Evolutionary conservation across 2,329 filamentous ascomycete genomes (phyloP).

Genomic region (Chaetomiaceae sp.): DNA sequence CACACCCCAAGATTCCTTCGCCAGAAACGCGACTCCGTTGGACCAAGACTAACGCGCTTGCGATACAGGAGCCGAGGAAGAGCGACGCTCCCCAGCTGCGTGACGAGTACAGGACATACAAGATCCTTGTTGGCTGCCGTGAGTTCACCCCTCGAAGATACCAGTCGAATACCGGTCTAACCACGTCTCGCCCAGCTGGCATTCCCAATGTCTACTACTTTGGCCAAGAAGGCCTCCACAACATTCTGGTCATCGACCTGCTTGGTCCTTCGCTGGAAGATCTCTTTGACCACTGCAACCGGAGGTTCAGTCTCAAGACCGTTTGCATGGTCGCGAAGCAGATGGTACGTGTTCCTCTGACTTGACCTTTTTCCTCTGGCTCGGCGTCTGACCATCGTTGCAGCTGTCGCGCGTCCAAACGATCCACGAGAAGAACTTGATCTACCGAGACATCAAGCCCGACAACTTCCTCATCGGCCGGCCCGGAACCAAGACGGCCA

Average conservation of each 20-base stretch:
- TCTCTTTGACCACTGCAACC: slow-evolving; percentile 94
- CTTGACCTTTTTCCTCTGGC: background rate
- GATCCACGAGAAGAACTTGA: slow-evolving; percentile 98
- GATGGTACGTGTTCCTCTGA: slow-evolving; percentile 59
- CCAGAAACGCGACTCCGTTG: background rate
- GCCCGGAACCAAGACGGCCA: slow-evolving; percentile 87
- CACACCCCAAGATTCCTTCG: background rate
- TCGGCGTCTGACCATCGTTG: slow-evolving; percentile 27
- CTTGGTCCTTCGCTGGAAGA: slow-evolving; percentile 93
- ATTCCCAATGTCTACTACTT: slow-evolving; percentile 99
- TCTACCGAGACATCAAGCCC: slow-evolving; percentile 98
- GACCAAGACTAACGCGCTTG: slow-evolving; percentile 15
- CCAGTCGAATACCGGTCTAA: slow-evolving; percentile 16
- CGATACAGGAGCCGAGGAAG: slow-evolving; percentile 82
- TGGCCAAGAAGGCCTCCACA: slow-evolving; percentile 95
- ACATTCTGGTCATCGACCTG: slow-evolving; percentile 96
- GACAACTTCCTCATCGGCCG: slow-evolving; percentile 98
- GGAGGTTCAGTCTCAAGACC: slow-evolving; percentile 93
- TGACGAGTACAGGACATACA: slow-evolving; percentile 99
- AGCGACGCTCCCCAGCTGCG: slow-evolving; percentile 96
- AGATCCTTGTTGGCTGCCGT: slow-evolving; percentile 99
- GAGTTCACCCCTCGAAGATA: slow-evolving; percentile 46
- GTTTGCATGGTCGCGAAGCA: slow-evolving; percentile 99
- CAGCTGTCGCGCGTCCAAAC: slow-evolving; percentile 84
- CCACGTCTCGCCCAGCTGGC: slow-evolving; percentile 58